Evolutionary conservation across 164 flowering plant species (phyloP).

Genomic region (Echeveria elegans): DNA sequence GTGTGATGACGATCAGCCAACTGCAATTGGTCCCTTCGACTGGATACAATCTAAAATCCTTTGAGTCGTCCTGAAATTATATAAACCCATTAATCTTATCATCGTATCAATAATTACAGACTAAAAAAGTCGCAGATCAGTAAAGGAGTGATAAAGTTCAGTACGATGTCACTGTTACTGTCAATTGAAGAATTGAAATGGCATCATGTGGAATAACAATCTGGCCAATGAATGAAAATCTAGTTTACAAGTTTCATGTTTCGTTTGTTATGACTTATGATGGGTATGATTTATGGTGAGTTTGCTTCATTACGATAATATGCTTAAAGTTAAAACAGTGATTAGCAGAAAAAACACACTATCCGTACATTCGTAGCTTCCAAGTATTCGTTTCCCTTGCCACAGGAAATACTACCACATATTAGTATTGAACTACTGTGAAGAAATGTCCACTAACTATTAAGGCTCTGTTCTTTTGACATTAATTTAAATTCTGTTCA

Average conservation of each 20-base stretch:
- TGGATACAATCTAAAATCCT: background rate
- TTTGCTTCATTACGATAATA: background rate
- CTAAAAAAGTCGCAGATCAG: background rate
- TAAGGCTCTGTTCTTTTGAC: too few relatives aligned
- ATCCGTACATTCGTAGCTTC: conserved; percentile 10
- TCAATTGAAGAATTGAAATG: background rate
- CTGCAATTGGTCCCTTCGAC: background rate
- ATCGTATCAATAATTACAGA: background rate
- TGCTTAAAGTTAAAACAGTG: background rate
- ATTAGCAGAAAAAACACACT: background rate
- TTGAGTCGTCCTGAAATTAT: background rate
- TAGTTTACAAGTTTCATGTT: background rate
- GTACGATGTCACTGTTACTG: background rate
- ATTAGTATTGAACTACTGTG: background rate
- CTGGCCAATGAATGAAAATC: background rate
- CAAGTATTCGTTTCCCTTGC: conserved; percentile 13
- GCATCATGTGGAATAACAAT: background rate
- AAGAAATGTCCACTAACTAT: background rate
- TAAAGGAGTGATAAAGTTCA: background rate
- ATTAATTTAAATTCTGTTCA: too few relatives aligned
- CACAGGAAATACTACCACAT: conserved; percentile 5
- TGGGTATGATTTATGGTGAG: background rate
- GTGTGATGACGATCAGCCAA: background rate
- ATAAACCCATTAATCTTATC: background rate
- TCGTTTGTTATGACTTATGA: background rate